Conservation (phyloP, 2,329 filamentous ascomycete genomes). For the Fusarium duplospermum region DNA sequence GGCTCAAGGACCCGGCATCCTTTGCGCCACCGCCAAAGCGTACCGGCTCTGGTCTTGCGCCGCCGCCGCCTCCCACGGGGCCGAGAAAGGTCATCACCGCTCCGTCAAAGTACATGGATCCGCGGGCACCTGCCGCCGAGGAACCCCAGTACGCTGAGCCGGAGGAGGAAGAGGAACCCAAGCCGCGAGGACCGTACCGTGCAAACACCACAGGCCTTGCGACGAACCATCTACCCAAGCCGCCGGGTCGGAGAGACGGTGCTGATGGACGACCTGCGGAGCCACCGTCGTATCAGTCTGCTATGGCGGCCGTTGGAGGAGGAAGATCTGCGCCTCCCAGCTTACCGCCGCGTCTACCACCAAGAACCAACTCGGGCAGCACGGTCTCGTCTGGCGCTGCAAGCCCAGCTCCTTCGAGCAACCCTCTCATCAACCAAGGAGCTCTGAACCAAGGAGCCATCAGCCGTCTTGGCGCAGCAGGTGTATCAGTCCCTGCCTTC, state of each 20-base stretch:
- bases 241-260: conserved; percentile 68
- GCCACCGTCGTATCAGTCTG: conserved; percentile 47
- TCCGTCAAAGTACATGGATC: conserved; percentile 51
- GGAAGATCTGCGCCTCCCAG: conserved; percentile 60
- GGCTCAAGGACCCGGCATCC: conserved; percentile 78
- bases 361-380: conserved; percentile 55
- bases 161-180: conserved; percentile 47
- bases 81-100: conserved; percentile 45
- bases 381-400: conserved; percentile 41
- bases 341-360: conserved; percentile 75
- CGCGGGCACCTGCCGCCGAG: conserved; percentile 34
- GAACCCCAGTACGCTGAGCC: conserved; percentile 22
- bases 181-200: conserved; percentile 73
- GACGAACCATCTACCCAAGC: conserved; percentile 76
- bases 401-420: conserved; percentile 37
- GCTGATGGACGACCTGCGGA: conserved; percentile 50
- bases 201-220: conserved; percentile 77
- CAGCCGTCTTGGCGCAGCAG: conserved; percentile 75
- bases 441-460: conserved; percentile 62
- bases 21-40: conserved; percentile 86
- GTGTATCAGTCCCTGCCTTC: conserved; percentile 81
- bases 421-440: conserved; percentile 60
- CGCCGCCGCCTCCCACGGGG: conserved; percentile 42
- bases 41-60: conserved; percentile 50
- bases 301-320: conserved; percentile 43